Conservation (phyloP, 441 rosid species). For the Viola pubescens region DNA sequence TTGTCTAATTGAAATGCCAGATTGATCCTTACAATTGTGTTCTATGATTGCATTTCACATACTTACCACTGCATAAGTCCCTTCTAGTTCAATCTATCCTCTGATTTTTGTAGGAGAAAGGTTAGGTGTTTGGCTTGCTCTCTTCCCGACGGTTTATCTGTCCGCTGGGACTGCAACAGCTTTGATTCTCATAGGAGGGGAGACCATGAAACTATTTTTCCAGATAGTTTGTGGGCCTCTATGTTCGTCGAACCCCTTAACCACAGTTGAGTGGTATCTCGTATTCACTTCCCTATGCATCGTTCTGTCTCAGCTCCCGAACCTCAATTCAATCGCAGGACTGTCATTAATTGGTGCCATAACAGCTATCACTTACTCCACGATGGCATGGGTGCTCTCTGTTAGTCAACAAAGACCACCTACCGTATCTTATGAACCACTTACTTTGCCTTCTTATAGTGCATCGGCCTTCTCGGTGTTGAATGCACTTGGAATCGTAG, state of each 20-base stretch:
- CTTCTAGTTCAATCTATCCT: background rate
- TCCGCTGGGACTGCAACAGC: conserved; percentile 96
- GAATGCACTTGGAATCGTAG: conserved; percentile 91
- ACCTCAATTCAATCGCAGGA: conserved; percentile 93
- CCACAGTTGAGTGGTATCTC: conserved; percentile 91
- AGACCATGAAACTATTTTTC: conserved; percentile 88
- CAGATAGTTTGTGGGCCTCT: conserved; percentile 87
- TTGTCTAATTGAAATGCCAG: no score
- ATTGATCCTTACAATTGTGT: no score
- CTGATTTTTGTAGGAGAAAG: conserved; percentile 50
- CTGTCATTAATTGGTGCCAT: conserved; percentile 88
- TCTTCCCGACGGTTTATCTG: conserved; percentile 86
- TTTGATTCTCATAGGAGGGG: conserved; percentile 83
- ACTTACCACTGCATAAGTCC: background rate
- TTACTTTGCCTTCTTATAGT: conserved; percentile 49
- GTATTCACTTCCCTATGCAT: conserved; percentile 88
- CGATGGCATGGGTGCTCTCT: conserved; percentile 96
- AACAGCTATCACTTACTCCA: conserved; percentile 82
- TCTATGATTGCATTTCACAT: background rate
- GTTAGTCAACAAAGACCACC: conserved; percentile 88
- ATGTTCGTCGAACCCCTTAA: conserved; percentile 77
- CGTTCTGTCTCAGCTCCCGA: conserved; percentile 92
- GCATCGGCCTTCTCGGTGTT: conserved; percentile 61
- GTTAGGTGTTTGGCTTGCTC: conserved; percentile 80
- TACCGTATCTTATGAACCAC: conserved; percentile 62